phyloP scores from a whole-genome alignment of 805 yeast genomes.

The Myxozyma monticola region DNA sequence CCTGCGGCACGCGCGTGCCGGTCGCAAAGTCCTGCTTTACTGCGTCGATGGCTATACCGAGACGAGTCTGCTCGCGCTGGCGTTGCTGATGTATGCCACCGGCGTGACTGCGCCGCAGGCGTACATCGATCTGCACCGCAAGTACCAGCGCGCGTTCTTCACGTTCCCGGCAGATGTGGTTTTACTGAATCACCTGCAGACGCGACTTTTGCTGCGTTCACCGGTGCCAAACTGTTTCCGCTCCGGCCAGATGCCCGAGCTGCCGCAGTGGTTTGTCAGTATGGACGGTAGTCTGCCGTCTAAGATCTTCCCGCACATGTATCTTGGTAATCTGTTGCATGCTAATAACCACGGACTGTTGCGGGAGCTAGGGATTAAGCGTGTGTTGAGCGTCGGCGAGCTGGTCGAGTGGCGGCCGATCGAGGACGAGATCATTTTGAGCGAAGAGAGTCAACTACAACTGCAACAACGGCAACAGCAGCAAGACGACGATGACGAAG shows the following conservation, averaged over 20 bases:
- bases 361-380: constrained; percentile 62
- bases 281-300: constrained; percentile 78
- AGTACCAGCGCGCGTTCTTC: constrained; percentile 76
- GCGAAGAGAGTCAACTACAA: neutral
- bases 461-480: too few species aligned
- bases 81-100: constrained; percentile 70
- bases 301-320: constrained; percentile 75
- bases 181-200: constrained; percentile 64
- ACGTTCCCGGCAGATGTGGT: constrained; percentile 74
- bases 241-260: constrained; percentile 5
- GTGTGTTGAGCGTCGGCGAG: constrained; percentile 87
- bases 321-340: constrained; percentile 79
- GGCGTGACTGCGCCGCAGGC: constrained; percentile 64
- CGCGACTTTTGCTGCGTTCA: constrained; percentile 58
- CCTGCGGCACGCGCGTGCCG: constrained; percentile 39
- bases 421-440: too few species aligned
- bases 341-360: constrained; percentile 72
- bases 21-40: constrained; percentile 52
- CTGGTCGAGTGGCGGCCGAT: constrained; percentile 30
- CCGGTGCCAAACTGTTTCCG: constrained; percentile 12
- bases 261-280: constrained; percentile 37
- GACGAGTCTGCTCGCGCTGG: constrained; percentile 70
- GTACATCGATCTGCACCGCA: constrained; percentile 59
- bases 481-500: neutral
- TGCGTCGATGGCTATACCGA: constrained; percentile 94